A percentile compares a stretch with the other conserved stretches of the same genome.
Conservation (phyloP, 2,329 filamentous ascomycete species). For the Trichoderma koningii region DNA sequence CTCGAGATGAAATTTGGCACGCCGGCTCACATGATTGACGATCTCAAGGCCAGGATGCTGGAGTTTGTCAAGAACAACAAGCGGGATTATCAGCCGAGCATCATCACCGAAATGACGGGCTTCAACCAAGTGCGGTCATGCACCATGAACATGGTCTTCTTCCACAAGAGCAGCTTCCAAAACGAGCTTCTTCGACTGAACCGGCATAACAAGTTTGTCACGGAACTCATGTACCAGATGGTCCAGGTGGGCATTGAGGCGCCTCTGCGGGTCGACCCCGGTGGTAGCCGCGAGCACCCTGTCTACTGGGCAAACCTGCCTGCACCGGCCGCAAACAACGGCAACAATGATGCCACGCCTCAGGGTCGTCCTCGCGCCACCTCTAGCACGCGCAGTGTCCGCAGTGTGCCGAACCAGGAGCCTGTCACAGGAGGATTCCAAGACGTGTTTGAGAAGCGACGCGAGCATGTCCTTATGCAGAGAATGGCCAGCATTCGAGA, state of each 20-base stretch:
- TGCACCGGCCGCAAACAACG: slow-evolving; percentile 42
- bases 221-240: slow-evolving; percentile 85
- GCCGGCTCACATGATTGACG: slow-evolving; percentile 77
- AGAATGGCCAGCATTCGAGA: slow-evolving; percentile 45
- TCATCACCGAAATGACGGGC: slow-evolving; percentile 79
- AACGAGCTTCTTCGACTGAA: slow-evolving; percentile 89
- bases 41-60: slow-evolving; percentile 75
- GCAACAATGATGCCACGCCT: slow-evolving; percentile 29
- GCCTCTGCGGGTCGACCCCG: slow-evolving; percentile 62
- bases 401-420: slow-evolving; percentile 37
- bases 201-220: slow-evolving; percentile 91
- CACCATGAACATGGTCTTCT: slow-evolving; percentile 90
- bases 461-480: slow-evolving; percentile 40
- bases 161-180: slow-evolving; percentile 97
- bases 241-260: slow-evolving; percentile 82
- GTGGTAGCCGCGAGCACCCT: slow-evolving; percentile 68
- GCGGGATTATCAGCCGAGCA: slow-evolving; percentile 83
- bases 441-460: slow-evolving; percentile 50
- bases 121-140: slow-evolving; percentile 83
- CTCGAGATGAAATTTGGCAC: slow-evolving; percentile 89
- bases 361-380: slow-evolving; percentile 27
- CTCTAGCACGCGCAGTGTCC: slow-evolving; percentile 27
- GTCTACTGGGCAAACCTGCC: slow-evolving; percentile 53
- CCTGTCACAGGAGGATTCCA: slow-evolving; percentile 45
- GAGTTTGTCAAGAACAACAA: slow-evolving; percentile 84